Evolutionary conservation across 306 rosid species (phyloP), one percentile per base, ranked within the genome.

Genomic region (Albizia julibrissin): DNA sequence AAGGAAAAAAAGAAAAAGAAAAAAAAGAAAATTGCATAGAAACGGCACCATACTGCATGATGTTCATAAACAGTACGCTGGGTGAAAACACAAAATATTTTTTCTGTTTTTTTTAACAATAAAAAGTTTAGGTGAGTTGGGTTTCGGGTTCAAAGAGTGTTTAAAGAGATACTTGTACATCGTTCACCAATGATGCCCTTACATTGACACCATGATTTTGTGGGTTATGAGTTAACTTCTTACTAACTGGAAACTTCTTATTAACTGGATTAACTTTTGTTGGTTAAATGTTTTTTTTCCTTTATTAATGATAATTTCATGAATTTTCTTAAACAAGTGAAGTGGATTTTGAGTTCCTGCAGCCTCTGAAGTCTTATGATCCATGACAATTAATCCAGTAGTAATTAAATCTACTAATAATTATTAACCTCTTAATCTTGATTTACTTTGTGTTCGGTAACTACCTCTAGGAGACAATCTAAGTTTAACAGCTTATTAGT

Each of bases 241-340:
- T 37, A 37, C 40, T 37, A 37, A 37, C 8, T 37, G 8, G 8
- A 37, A 37, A 37, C 40, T 37, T 8, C 8, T 37, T 37, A 37
- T 8, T 37, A 37, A 37, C 8, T 37, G 8, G 8, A 37, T 37
- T 8, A 37, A 37, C 1, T 6, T 37, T 37, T 37, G 40, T 37
- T 37, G 40, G 40, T 1, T 37, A 37, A 37, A 6, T 37, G 6
- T 37, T 37, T 37, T 37, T 37, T 24, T 49, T 46, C 43, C 26
- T 72, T 69, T 70, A n/a, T 69, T 70, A 14, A 70, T 56, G 42
- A 58, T 58, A 42, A 42, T 46, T 47, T 69, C 85, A 58, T 27
- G 16, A 69, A 24, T 54, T 40, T 39, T 21, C 6, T 52, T 52
- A 29, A 27, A 39, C 39, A 29, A 64, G 15, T 21, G 15, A 64